Conservation (phyloP, 192 early-diverging fungal species). For the Physocladia obscura region DNA sequence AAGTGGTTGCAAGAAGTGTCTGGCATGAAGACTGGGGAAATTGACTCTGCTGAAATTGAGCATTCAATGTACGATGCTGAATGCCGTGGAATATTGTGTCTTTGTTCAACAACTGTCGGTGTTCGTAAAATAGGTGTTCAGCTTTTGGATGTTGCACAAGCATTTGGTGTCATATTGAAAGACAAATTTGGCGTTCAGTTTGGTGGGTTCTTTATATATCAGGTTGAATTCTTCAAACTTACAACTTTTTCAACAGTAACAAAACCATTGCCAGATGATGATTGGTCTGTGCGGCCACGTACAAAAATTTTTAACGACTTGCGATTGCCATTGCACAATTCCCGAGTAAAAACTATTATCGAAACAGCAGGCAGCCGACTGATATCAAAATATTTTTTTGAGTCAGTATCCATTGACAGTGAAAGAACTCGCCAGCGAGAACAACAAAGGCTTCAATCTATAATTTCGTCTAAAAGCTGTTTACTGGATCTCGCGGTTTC, state of each 20-base stretch:
- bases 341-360: constrained; percentile 43
- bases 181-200: constrained; percentile 2
- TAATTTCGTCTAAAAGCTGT: constrained; percentile 34
- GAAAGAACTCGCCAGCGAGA: constrained; percentile 31
- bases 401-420: neutral
- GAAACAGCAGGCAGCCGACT: constrained; percentile 40
- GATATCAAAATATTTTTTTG: constrained; percentile 18
- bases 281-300: neutral
- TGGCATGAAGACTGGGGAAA: neutral
- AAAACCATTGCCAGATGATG: neutral
- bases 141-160: constrained; percentile 56
- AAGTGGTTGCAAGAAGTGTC: constrained; percentile 40
- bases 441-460: constrained; percentile 11
- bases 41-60: constrained; percentile 38
- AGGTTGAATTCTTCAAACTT: neutral
- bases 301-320: neutral
- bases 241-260: neutral
- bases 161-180: too few species aligned
- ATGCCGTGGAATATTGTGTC: constrained; percentile 68
- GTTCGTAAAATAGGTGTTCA: constrained; percentile 65
- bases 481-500: constrained; percentile 62
- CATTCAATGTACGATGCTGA: constrained; percentile 70
- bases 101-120: constrained; percentile 56
- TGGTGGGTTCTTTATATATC: neutral
- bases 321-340: constrained; percentile 26